Base-by-base conservation (phyloP, 2,329 filamentous ascomycete genomes). In the Pezicula radicicola region DNA sequence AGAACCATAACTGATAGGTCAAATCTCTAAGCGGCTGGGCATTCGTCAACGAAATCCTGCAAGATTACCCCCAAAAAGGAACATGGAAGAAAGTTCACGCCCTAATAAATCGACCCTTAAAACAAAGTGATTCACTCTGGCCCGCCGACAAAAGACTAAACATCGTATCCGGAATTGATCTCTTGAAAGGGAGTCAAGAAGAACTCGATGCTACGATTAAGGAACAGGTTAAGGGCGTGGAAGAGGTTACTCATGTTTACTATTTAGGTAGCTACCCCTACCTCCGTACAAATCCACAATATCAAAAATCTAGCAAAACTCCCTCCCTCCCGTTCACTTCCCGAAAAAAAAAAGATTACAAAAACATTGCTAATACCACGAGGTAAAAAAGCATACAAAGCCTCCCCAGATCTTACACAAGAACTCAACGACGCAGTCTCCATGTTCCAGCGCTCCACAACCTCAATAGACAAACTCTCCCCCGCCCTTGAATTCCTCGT, bases 41-140 rank as follows among this genome's bases (percentile, higher is more conserved):
- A 6, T 70, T 78, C 48, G 71, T 74, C 15, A 77, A 76, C 48
- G 68, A 73, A 48, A 72, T 77, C 37, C 63, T 78, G 12, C 62
- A 72, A 42, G 72, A 67, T 48, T 78, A 77, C 52, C 76, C 75
- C 3, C 66, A 63, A 19, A 66, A 70, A n/a, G 68, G 71, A 49
- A 65, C 62, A 4, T 78, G 76, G 58, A 66, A 59, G 21, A 72
- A 69, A 33, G 71, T 78, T 6, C 72, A 73, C 12, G 75, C 75
- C 7, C 68, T 78, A 45, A 75, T 75, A 2, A 78, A 78, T 53
- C 66, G 75, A 18, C 73, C 74, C 2, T 50, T 68, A 45, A 59
- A 55, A 6, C 61, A 61, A 16, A 61, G 65, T 45, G 61, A 66
- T 50, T 62, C 68, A 6, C 54, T 66, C 12, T 75, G 71, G 70